Base-by-base conservation (phyloP, 805 yeast genomes). In the Hanseniaspora osmophila region DNA sequence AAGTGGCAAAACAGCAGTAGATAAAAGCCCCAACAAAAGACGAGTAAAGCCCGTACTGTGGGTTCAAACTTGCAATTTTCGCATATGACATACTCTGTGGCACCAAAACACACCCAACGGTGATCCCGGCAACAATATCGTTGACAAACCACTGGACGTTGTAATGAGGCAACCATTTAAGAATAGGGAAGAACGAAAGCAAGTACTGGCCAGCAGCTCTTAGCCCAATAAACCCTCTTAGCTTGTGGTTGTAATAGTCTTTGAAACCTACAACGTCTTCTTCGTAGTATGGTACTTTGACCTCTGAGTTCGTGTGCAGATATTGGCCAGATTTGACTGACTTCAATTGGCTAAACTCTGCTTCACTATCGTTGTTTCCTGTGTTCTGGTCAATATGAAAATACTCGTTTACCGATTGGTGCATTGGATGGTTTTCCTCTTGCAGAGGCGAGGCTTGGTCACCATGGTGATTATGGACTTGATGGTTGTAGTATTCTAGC, bases 1-100 rank as follows among this genome's bases (percentile, higher is more conserved):
- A 83, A 12, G 96, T 88, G 12, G 96, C 96, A 64, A 88, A 88
- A 55, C 88, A 74, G 43, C 94, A 81, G 62, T 88, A 88, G 44
- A 83, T 75, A 57, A 86, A 73, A 11, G 87, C 94, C 58, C 96
- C 96, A 41, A 88, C 80, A 57, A 88, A 88, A 0, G 94, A 84
- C 12, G 96, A 84, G 64, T 88, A 88, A 41, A 88, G 73, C 43
- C 96, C 96, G 55, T 79, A 88, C 61, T 87, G 81, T 6, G 95
- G 77, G 5, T 78, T 69, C 49, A 88, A 71, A 5, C 83, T 78
- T 6, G 96, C 96, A 50, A 88, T 66, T 57, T 75, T 78, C 9
- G 96, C 96, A 59, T 88, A 88, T 0, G 96, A 87, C 96, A 88
- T 88, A 3, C 92, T 79, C 63, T 88, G 96, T 3, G 96, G 96